Base-by-base conservation (phyloP, 192 early-diverging fungal species). In the Linnemannia hyalina region DNA sequence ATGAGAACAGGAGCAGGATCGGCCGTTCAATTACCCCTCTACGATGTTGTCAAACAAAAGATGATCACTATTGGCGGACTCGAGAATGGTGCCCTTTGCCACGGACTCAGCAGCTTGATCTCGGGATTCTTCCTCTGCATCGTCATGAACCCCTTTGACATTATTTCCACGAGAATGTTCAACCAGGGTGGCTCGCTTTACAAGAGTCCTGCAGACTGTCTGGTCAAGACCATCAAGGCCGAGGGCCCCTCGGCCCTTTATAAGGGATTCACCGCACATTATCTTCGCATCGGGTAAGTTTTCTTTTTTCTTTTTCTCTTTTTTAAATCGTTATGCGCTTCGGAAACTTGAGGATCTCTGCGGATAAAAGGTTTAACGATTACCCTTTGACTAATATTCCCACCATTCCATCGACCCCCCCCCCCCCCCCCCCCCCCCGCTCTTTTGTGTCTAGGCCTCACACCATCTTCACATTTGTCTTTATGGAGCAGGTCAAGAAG, bases 141-240 rank as follows among this genome's bases (percentile, higher is more conserved):
- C 32, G 95, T 93, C 63, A 99, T 99, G 97, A 98, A 99, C 75
- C 97, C 98, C n/a, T 97, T 98, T 77, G 98, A 99, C 89, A 97
- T 98, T 11, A 94, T 98, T 68, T 95, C 92, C 57, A 97, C 97
- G 8, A 92, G 98, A 68, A 98, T 98, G 96, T 98, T 97, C 90
- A 98, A 98, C 82, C 97, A 98, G 75, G 96, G 96, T 18, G 83
- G 83, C 7, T 88, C 94, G 35, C 80, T 97, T 72, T 99, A 99
- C 90, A 94, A 91, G 88, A 94, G 90, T 65, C 94, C 95, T 15
- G 69, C 94, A 22, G 96, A 99, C 88, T 98, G 97, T 82, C 89
- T 97, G 40, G 92, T 95, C 80, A 98, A 97, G 92, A 98, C 95
- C 5, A 87, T 97, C 46, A 76, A 89, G 22, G 89, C 94, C 2